These are phyloP conservation scores for Colletotrichum sublineola DNA, from an alignment of 2,329 filamentous ascomycete species.

Conservation along the genomic window DNA sequence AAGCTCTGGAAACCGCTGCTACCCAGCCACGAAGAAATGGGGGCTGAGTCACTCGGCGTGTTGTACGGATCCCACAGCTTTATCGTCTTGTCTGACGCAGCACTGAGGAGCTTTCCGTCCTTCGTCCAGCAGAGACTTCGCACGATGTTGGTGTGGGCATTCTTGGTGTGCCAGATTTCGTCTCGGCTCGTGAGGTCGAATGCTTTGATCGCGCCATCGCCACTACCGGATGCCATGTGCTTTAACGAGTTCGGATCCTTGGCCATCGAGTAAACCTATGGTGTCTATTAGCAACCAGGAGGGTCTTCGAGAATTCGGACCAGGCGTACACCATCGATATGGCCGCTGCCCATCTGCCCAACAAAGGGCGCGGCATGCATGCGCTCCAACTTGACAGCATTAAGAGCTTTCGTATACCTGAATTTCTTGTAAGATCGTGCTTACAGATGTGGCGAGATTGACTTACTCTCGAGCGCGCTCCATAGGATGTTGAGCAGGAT, in stretches of 20 bases:
- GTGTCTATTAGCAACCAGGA: constrained; percentile 6
- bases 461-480: constrained; percentile 91
- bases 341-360: constrained; percentile 86
- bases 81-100: constrained; percentile 86
- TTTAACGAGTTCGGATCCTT: constrained; percentile 83
- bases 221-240: constrained; percentile 84
- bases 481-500: constrained; percentile 90
- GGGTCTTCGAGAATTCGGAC: not conserved
- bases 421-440: not conserved
- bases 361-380: constrained; percentile 86
- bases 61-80: constrained; percentile 94
- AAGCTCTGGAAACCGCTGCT: constrained; percentile 78
- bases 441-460: constrained; percentile 67
- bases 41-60: constrained; percentile 75
- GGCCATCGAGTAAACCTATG: constrained; percentile 76
- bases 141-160: constrained; percentile 93
- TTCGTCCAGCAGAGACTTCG: constrained; percentile 92
- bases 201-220: constrained; percentile 89
- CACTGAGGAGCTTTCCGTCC: constrained; percentile 87
- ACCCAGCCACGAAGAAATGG: constrained; percentile 79
- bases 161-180: constrained; percentile 78
- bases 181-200: constrained; percentile 71
- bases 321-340: constrained; percentile 83
- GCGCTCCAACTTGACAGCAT: constrained; percentile 92
- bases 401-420: constrained; percentile 63